A percentile compares a stretch with the other conserved stretches of the same genome.
phyloP scores from a whole-genome alignment of 345 rosid species.

The Trapa bicornis region DNA sequence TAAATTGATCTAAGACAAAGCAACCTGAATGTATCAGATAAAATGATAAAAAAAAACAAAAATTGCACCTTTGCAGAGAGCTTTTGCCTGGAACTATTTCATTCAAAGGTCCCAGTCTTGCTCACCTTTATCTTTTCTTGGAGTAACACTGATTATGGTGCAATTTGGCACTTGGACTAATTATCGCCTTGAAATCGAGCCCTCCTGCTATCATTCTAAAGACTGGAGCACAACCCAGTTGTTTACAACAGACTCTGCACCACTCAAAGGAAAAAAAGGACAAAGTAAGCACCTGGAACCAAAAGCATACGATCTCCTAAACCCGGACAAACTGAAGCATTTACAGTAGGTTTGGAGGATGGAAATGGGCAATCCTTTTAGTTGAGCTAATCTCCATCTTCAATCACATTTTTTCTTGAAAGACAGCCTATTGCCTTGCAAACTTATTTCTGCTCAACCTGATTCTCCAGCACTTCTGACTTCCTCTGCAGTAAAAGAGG shows the following conservation, averaged over 20 bases:
- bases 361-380: slow-evolving; percentile 9
- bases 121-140: slow-evolving; percentile 12
- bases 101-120: slow-evolving; percentile 16
- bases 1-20: slow-evolving; percentile 26
- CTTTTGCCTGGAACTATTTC: slow-evolving; percentile 39
- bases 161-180: slow-evolving; percentile 11
- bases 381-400: slow-evolving; percentile 16
- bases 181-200: slow-evolving; percentile 11
- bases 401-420: slow-evolving; percentile 14
- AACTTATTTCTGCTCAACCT: slow-evolving; percentile 18
- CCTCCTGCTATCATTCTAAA: slow-evolving; percentile 15
- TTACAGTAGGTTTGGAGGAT: slow-evolving; percentile 21
- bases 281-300: slow-evolving; percentile 40
- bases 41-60: slow-evolving; percentile 22
- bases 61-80: slow-evolving; percentile 19
- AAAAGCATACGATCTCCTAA: slow-evolving; percentile 26
- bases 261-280: slow-evolving; percentile 17
- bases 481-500: slow-evolving; percentile 24
- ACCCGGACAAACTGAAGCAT: slow-evolving; percentile 21
- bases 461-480: slow-evolving; percentile 17
- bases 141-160: slow-evolving; percentile 9
- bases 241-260: slow-evolving; percentile 25
- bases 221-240: slow-evolving; percentile 19
- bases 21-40: slow-evolving; percentile 21
- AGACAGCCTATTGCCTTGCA: slow-evolving; percentile 4